phyloP scores from a whole-genome alignment of 2,329 filamentous ascomycete genomes.

The Pseudocercospora macadamiae region DNA sequence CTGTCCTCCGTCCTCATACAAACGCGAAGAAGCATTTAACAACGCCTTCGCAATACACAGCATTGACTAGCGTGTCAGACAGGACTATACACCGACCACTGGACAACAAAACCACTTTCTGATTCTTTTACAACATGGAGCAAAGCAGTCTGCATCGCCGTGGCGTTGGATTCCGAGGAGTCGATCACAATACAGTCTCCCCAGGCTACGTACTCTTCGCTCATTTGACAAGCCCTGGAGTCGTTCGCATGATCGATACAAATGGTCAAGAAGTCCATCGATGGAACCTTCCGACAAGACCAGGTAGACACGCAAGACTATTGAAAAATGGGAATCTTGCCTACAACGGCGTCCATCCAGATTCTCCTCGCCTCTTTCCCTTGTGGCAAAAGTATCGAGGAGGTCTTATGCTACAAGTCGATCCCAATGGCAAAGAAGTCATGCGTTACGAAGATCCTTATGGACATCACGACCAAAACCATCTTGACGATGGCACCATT shows the following conservation, averaged over 20 bases:
- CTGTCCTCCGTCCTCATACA: not conserved
- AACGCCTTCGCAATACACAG: not conserved
- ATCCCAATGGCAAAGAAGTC: constrained; percentile 43
- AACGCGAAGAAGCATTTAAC: not conserved
- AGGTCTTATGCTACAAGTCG: constrained; percentile 50
- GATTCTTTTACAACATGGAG: constrained; percentile 39
- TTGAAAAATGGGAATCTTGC: constrained; percentile 50
- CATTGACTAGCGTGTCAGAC: not conserved
- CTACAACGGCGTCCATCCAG: constrained; percentile 48
- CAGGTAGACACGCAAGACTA: constrained; percentile 50
- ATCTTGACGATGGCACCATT: constrained; percentile 47
- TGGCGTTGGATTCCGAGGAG: constrained; percentile 46
- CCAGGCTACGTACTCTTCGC: constrained; percentile 48
- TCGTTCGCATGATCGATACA: constrained; percentile 46
- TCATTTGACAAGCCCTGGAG: constrained; percentile 45
- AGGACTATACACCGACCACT: too few relatives aligned
- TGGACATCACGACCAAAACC: constrained; percentile 53
- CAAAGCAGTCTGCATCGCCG: constrained; percentile 49
- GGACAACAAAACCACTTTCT: too few relatives aligned
- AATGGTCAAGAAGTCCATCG: constrained; percentile 47
- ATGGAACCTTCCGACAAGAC: constrained; percentile 48
- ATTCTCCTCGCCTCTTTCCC: constrained; percentile 45
- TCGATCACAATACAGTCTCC: constrained; percentile 43
- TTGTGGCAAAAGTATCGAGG: constrained; percentile 53
- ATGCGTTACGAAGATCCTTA: constrained; percentile 46